Base-by-base conservation (phyloP, 2,329 filamentous ascomycete species). In the Fusarium illudens region DNA sequence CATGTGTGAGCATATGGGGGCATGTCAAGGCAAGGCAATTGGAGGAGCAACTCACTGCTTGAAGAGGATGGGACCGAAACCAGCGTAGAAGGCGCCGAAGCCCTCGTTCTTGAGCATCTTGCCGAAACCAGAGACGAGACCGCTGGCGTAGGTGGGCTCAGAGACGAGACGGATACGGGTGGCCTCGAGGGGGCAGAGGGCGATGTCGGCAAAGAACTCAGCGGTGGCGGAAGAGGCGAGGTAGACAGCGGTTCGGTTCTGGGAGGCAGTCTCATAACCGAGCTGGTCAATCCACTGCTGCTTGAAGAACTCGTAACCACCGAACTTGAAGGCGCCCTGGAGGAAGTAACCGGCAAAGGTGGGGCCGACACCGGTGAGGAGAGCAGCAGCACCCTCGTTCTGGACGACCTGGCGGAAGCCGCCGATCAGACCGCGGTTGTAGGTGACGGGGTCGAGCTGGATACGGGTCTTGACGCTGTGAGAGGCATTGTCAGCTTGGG, bases 231-330 rank as follows among this genome's bases (percentile, higher is more conserved):
- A 84, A 39, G 89, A 90, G 73, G 86, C 91, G 72, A 93, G 87
- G 87, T 95, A 95, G 83, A 95, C 89, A 72, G 88, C 89, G 67
- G 91, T 93, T 75, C 92, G 88, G 89, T 94, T 93, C 81, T 93
- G 87, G 75, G 86, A 86, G 75, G 92, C 92, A 71, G 85, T 88
- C 82, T 94, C 92, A 79, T 90, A 89, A 77, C 93, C 93, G 77
- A 96, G 82, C 68, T 86, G 67, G 86, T 93, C 91, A 83, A 96
- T 96, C 79, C 85, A 88, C 84, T 96, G 92, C 85, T 94, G 89
- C 90, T 97, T 96, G 91, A 97, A 96, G 84, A 96, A 90, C 85
- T 97, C 93, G 83, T 97, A 97, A 80, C 93, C 93, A 81, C 93
- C 93, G 82, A 96, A 96, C 86, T 96, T 96, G 87, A 96, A 90